Evolutionary conservation across 768 basidiomycete species (phyloP).

Genomic region (Kwoniella heveanensis): DNA sequence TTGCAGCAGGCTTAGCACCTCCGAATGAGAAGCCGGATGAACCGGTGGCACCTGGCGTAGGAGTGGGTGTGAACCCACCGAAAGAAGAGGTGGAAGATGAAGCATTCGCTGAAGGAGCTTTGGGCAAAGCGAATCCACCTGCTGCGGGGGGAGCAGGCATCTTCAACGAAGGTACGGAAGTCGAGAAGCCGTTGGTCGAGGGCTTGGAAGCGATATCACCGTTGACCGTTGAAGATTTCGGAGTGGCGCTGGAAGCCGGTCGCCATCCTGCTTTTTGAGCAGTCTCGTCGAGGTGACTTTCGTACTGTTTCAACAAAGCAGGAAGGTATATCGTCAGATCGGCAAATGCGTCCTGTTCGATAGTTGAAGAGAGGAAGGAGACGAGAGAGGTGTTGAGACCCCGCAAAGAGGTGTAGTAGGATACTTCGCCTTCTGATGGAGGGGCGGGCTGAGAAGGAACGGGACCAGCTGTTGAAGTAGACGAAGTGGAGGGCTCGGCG

Average conservation of each 20-base stretch:
- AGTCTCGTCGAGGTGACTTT: conserved; percentile 24
- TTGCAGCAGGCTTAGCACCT: conserved; percentile 12
- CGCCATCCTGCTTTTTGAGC: conserved; percentile 34
- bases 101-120: conserved; percentile 20
- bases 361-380: conserved; percentile 37
- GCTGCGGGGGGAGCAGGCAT: conserved; percentile 30
- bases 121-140: conserved; percentile 31
- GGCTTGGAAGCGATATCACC: conserved; percentile 1
- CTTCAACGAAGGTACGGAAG: conserved; percentile 5
- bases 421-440: conserved; percentile 41
- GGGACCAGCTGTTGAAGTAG: conserved; percentile 8
- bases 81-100: conserved; percentile 13
- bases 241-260: conserved; percentile 12
- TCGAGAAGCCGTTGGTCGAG: conserved; percentile 3
- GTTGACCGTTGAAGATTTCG: conserved; percentile 4
- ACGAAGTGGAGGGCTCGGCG: conserved; percentile 3
- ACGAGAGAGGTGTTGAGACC: conserved; percentile 52
- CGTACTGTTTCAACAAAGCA: conserved; percentile 33
- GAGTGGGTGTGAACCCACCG: conserved; percentile 31
- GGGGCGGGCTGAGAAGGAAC: conserved; percentile 24
- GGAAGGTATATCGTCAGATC: conserved; percentile 38
- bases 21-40: conserved; percentile 29
- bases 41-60: conserved; percentile 4
- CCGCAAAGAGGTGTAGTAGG: conserved; percentile 46
- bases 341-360: conserved; percentile 42